Evolutionary conservation across 306 rosid species (phyloP), one percentile per base, ranked within the genome.

Genomic region (Prunus padus): DNA sequence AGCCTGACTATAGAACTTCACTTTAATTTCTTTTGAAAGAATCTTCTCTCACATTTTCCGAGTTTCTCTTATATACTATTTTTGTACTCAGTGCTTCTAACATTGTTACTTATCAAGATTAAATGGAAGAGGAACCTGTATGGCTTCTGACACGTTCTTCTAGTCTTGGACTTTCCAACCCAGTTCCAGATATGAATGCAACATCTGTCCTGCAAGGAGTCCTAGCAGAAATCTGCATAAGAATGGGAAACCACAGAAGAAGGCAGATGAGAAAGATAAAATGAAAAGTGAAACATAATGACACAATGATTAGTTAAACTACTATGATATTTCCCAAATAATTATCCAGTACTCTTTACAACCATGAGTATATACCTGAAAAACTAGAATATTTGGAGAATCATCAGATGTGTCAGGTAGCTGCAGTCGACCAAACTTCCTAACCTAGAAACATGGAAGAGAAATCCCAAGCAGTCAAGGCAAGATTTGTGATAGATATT

Each of bases 181-280:
- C 86, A 80, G 87, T 87, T 79, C 91, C 91, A 40, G 99, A 88
- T 81, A 96, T 82, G 67, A 89, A 85, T 66, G 81, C 90, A 83
- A 92, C 28, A 84, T 96, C 99, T 76, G 74, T 78, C 72, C 83
- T 87, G 81, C 89, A 91, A 77, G 99, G 93, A 83, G 87, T 83
- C 83, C 89, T 88, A 60, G 92, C 92, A 68, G 87, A 80, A 80
- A 96, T 86, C 99, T 92, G 88, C 75, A 82, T 57, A 73, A 67
- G 60, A 76, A 60, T 51, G 74, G 40, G 65, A 51, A 59, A 65
- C 61, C 63, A 55, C 54, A 26, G 19, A 55, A 71, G 19, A 79
- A 75, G 61, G 37, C 40, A 54, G 55, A 51, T 11, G 67, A 22
- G 54, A 79, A 31, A 19, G 65, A 20, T 37, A 78, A 72, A 82